These are phyloP conservation scores for Lentinula edodes DNA, from an alignment of 768 basidiomycete species.

Conservation along the genomic window DNA sequence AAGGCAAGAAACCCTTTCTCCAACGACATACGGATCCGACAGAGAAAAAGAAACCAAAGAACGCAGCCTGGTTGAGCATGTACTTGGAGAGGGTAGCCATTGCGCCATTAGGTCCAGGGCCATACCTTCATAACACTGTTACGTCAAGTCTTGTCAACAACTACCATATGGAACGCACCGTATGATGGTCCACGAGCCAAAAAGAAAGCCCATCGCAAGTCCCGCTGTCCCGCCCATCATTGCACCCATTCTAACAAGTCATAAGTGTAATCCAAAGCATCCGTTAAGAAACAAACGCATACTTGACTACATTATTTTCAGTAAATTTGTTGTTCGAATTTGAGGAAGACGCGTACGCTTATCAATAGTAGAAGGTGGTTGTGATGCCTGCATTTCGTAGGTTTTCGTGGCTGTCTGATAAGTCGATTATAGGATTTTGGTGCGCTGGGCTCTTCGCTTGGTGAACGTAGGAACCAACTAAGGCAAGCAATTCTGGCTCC, in stretches of 20 bases:
- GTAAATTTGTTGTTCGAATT: slow-evolving; percentile 1
- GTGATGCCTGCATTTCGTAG: slow-evolving; percentile 16
- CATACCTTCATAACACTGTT: slow-evolving; percentile 48
- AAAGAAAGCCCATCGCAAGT: slow-evolving; percentile 95
- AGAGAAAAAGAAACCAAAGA: slow-evolving; percentile 95
- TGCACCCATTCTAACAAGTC: slow-evolving; percentile 73
- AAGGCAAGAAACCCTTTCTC: background rate
- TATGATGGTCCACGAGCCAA: slow-evolving; percentile 89
- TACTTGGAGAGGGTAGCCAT: slow-evolving; percentile 94
- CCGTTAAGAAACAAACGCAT: slow-evolving; percentile 16
- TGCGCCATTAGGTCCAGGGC: slow-evolving; percentile 86
- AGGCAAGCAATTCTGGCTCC: background rate
- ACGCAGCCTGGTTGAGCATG: slow-evolving; percentile 97
- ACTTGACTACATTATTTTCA: slow-evolving; percentile 48
- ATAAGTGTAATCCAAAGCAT: slow-evolving; percentile 4
- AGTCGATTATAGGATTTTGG: slow-evolving; percentile 21
- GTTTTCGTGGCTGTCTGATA: background rate
- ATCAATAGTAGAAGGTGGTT: slow-evolving; percentile 67
- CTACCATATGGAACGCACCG: slow-evolving; percentile 44
- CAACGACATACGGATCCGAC: slow-evolving; percentile 72
- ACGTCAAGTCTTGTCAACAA: background rate
- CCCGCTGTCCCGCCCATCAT: slow-evolving; percentile 92
- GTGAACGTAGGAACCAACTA: too few species aligned
- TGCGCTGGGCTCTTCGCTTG: slow-evolving; percentile 3
- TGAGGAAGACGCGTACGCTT: slow-evolving; percentile 48